These are phyloP conservation scores for Deakozyma indianensis DNA, from an alignment of 805 yeast species.

Conservation along the genomic window DNA sequence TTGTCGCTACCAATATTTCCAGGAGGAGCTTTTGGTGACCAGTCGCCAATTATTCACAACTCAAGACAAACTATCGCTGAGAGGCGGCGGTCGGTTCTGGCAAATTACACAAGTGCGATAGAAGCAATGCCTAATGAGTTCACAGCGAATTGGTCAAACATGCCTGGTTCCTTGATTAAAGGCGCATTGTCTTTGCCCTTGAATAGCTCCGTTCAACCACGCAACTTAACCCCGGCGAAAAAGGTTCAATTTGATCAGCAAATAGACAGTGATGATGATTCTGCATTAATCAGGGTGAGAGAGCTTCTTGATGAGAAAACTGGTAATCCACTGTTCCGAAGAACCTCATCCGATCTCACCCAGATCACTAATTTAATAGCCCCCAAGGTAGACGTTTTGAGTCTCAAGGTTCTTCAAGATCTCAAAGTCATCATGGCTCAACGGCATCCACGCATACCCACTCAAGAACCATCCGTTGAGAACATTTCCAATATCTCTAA, in stretches of 20 bases:
- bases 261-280: background rate
- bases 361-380: background rate
- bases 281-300: background rate
- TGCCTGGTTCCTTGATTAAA: background rate
- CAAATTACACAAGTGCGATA: constrained; percentile 8
- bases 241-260: background rate
- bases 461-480: background rate
- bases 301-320: background rate
- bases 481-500: background rate
- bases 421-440: background rate
- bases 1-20: constrained; percentile 13
- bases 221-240: background rate
- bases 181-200: background rate
- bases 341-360: background rate
- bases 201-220: background rate
- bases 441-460: no score
- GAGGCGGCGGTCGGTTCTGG: constrained; percentile 11
- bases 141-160: background rate
- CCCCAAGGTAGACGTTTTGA: background rate
- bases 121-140: constrained; percentile 2
- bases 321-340: background rate
- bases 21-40: constrained; percentile 20
- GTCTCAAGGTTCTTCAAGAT: background rate
- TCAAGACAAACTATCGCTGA: background rate
- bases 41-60: background rate